Percentiles rank a stretch among this genome's conserved stretches.
Evolutionary conservation across 1,139 yeast species (phyloP).

Genomic region (Taiozyma sp.): DNA sequence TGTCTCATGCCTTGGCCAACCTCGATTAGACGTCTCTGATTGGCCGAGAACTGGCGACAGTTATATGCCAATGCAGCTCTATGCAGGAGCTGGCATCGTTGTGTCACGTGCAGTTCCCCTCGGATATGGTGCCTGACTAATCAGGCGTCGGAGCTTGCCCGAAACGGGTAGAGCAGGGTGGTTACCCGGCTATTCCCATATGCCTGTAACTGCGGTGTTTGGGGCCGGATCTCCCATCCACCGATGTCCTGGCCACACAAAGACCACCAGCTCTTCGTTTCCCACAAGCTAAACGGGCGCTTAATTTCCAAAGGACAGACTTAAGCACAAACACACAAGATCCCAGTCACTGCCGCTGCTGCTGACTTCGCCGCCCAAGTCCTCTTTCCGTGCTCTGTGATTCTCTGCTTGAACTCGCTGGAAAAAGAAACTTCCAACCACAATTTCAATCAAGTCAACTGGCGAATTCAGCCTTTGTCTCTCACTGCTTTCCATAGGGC

Average conservation of each 20-base stretch:
- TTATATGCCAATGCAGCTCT: not conserved
- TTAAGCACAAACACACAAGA: no score
- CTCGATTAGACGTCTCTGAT: not conserved
- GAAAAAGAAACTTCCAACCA: not conserved
- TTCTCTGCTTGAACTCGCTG: not conserved
- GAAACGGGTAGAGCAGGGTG: not conserved
- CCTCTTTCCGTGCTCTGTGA: not conserved
- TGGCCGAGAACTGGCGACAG: not conserved
- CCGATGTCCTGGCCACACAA: not conserved
- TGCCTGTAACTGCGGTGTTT: not conserved
- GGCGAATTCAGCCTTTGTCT: not conserved
- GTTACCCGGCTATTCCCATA: not conserved
- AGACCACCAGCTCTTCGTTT: not conserved
- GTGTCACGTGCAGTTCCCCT: not conserved
- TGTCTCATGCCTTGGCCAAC: not conserved
- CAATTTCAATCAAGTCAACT: not conserved
- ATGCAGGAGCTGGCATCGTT: not conserved
- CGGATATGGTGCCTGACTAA: not conserved
- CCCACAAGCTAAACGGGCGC: no score
- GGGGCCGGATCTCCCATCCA: not conserved
- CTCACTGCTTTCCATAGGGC: not conserved
- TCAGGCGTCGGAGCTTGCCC: not conserved
- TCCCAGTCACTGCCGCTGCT: no score
- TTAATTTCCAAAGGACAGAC: no score
- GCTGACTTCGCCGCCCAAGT: not conserved